Evolutionary conservation across 192 early-diverging fungal species (phyloP).

Genomic region (Backusella sp.): DNA sequence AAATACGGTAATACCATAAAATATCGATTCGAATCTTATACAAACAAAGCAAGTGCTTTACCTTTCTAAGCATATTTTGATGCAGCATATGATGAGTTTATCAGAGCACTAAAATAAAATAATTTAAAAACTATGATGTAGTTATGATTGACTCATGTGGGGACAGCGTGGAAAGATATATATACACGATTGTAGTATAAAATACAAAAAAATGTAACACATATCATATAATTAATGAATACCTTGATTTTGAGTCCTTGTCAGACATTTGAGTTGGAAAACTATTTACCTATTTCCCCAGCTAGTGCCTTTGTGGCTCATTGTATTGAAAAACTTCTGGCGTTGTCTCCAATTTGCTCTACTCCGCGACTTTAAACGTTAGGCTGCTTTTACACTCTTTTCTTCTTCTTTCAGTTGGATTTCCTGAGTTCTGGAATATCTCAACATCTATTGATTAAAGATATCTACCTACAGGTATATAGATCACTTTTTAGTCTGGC

Average conservation of each 20-base stretch:
- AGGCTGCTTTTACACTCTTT: neutral
- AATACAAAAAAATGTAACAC: neutral
- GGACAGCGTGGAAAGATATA: neutral
- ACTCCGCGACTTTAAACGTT: neutral
- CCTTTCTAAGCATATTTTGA: neutral
- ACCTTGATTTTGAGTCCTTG: neutral
- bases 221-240: neutral
- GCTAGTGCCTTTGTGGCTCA: neutral
- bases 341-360: neutral
- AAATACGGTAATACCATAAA: neutral
- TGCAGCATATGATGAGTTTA: neutral
- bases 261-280: conserved; percentile 8
- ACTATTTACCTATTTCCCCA: neutral
- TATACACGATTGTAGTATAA: neutral
- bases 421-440: neutral
- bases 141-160: neutral
- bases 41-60: neutral
- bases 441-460: neutral
- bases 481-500: neutral
- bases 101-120: neutral
- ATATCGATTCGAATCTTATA: neutral
- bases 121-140: neutral
- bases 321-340: neutral
- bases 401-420: neutral
- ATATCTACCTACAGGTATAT: neutral